A percentile compares a stretch with the other conserved stretches of the same genome.
phyloP scores from a whole-genome alignment of 768 basidiomycete species.

The Lentinula sp. region DNA sequence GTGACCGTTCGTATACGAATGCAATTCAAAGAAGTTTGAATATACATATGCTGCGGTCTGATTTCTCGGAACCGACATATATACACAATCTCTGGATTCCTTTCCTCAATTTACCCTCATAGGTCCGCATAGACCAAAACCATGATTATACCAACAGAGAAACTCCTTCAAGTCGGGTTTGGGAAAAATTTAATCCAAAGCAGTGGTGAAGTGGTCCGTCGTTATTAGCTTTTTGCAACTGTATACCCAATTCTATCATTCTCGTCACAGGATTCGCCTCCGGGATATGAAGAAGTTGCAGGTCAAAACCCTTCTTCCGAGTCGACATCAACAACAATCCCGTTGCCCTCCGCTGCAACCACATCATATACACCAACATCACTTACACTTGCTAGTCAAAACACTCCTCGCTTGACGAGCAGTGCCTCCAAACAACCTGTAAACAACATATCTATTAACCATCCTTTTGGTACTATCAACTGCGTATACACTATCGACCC shows the following conservation, averaged over 20 bases:
- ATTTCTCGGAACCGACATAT: background rate
- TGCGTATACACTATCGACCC: slow-evolving; percentile 1
- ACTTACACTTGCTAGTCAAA: background rate
- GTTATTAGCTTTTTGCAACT: background rate
- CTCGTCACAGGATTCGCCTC: background rate
- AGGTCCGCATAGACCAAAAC: background rate
- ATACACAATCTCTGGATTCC: background rate
- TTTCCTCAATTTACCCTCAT: background rate
- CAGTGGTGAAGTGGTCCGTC: background rate
- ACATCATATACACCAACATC: background rate
- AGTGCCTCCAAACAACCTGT: background rate
- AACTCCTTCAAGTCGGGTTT: background rate
- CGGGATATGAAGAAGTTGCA: background rate
- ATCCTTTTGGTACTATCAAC: background rate
- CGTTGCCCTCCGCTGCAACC: background rate
- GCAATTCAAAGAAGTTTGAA: too few species aligned
- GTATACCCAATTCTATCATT: background rate
- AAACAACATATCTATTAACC: background rate
- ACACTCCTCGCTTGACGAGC: background rate
- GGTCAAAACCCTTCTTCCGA: background rate
- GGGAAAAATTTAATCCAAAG: background rate
- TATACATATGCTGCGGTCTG: too few species aligned
- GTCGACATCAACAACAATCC: background rate
- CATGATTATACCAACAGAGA: background rate
- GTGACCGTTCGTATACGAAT: too few species aligned